Evolutionary conservation across 176 grass and related monocot genomes (phyloP).

Genomic region (Zoysia japonica): DNA sequence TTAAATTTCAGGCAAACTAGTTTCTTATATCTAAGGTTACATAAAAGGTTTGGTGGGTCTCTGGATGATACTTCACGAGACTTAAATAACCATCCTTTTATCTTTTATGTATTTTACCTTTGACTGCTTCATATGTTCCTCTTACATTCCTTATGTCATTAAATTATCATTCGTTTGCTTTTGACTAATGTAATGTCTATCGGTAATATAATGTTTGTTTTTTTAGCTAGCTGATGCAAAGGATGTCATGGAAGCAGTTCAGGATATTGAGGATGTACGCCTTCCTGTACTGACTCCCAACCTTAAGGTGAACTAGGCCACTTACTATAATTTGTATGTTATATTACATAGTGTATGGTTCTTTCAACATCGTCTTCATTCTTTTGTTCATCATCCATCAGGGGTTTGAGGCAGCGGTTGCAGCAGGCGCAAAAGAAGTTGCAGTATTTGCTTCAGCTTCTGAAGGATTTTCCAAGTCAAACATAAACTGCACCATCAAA

Average conservation of each 20-base stretch:
- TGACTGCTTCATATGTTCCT: conserved; percentile 12
- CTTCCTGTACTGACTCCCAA: conserved; percentile 91
- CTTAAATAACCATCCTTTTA: neutral
- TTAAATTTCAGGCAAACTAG: neutral
- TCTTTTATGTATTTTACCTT: conserved; percentile 4
- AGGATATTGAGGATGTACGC: conserved; percentile 51
- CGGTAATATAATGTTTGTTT: neutral
- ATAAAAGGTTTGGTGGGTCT: neutral
- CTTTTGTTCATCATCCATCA: neutral
- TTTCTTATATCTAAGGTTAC: neutral
- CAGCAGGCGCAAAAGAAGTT: conserved; percentile 86
- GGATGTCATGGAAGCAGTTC: conserved; percentile 84
- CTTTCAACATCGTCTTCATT: neutral
- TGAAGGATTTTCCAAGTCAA: conserved; percentile 90
- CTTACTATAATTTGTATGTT: neutral
- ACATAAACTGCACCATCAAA: conserved; percentile 90
- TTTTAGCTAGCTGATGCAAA: conserved; percentile 76
- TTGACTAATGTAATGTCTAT: no score
- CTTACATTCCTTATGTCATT: conserved; percentile 16
- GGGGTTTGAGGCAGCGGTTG: conserved; percentile 89
- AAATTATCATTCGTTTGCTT: conserved; percentile 17
- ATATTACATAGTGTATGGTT: neutral
- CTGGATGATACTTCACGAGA: conserved; percentile 6
- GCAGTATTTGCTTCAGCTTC: conserved; percentile 93
- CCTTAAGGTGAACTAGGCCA: conserved; percentile 58